phyloP scores from a whole-genome alignment of 306 rosid species.

The Prunus fruticosa region DNA sequence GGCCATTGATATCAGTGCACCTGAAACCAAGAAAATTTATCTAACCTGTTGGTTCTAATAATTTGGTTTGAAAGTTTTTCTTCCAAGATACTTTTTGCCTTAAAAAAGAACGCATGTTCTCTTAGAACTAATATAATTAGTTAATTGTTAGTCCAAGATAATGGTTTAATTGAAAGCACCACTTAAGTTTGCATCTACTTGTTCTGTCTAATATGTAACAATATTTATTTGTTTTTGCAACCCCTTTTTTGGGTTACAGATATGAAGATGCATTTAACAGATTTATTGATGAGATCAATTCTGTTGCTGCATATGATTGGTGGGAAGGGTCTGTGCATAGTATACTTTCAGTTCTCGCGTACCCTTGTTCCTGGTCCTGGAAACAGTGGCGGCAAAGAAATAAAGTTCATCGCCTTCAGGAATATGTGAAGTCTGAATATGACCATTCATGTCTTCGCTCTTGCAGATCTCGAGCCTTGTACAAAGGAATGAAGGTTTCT shows the following conservation, averaged over 20 bases:
- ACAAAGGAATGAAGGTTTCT: constrained; percentile 96
- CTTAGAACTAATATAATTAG: too few species aligned
- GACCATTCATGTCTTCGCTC: constrained; percentile 97
- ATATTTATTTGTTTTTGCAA: constrained; percentile 23
- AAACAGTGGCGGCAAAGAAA: constrained; percentile 90
- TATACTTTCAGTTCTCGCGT: constrained; percentile 88
- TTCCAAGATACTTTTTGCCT: background rate
- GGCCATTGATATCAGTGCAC: background rate
- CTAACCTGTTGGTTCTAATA: background rate
- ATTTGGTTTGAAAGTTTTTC: background rate
- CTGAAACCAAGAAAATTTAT: constrained; percentile 1
- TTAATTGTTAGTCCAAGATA: background rate
- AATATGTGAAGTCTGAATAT: constrained; percentile 89
- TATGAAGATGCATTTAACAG: constrained; percentile 97
- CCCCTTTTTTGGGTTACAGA: constrained; percentile 45
- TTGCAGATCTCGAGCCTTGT: constrained; percentile 94
- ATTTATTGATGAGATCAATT: constrained; percentile 90
- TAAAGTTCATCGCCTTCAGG: constrained; percentile 90
- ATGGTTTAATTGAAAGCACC: background rate
- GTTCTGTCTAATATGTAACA: background rate
- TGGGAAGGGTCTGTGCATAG: constrained; percentile 99
- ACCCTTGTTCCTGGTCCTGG: constrained; percentile 99
- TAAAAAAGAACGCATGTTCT: background rate
- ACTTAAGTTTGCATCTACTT: background rate
- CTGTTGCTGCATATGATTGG: constrained; percentile 97